Percentiles rank a stretch among this genome's conserved stretches.
Conservation (phyloP, 2,329 filamentous ascomycete genomes). For the Penicillium sp. region DNA sequence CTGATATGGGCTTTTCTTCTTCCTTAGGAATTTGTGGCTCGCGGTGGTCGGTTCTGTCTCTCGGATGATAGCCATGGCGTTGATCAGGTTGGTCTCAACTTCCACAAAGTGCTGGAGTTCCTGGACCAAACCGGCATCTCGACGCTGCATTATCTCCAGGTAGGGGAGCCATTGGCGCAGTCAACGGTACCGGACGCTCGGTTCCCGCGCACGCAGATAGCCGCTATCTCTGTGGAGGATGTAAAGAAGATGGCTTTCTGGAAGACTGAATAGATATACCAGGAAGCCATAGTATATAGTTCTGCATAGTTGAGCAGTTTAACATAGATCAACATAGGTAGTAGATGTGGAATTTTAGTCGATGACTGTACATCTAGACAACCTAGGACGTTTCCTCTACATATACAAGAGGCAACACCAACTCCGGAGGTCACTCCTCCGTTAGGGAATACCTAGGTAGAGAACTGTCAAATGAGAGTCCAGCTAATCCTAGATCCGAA, state of each 20-base stretch:
- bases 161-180: slow-evolving; percentile 18
- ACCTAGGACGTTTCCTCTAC: background rate
- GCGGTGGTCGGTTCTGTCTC: slow-evolving; percentile 78
- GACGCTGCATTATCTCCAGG: slow-evolving; percentile 37
- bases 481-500: background rate
- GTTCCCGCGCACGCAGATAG: slow-evolving; percentile 36
- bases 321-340: too few relatives aligned
- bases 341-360: too few relatives aligned
- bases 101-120: slow-evolving; percentile 64
- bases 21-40: slow-evolving; percentile 60
- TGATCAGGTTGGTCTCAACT: slow-evolving; percentile 83
- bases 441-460: background rate
- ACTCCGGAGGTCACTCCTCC: background rate
- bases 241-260: slow-evolving; percentile 35
- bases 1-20: slow-evolving; percentile 12
- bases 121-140: slow-evolving; percentile 49
- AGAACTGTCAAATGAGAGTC: background rate
- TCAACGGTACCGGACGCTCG: slow-evolving; percentile 27
- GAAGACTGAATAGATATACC: slow-evolving; percentile 6
- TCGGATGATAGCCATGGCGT: slow-evolving; percentile 93
- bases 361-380: background rate
- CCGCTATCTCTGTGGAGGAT: slow-evolving; percentile 30
- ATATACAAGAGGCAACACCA: background rate
- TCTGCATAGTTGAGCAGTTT: background rate
- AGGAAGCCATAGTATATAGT: background rate